Evolutionary conservation across 495 filamentous ascomycete genomes (phyloP), one percentile per base, ranked within the genome.

Genomic region (Achaetomiella virescens): DNA sequence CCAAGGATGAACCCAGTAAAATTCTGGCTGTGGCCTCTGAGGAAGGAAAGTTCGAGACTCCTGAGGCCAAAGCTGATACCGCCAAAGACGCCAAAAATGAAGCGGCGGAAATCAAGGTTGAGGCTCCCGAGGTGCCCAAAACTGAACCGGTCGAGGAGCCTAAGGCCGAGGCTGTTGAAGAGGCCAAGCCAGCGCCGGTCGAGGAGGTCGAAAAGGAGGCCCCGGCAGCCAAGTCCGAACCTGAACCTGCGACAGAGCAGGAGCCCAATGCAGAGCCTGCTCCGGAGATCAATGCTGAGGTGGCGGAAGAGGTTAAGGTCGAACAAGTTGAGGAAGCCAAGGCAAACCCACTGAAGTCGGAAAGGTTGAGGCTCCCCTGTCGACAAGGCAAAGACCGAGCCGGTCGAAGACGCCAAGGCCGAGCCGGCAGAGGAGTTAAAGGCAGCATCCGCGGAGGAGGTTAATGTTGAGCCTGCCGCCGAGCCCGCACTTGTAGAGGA

Each of bases 51-150:
- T 27, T 21, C n/a, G 25, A 25, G 10, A n/a, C n/a, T n/a, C n/a
- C n/a, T n/a, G n/a, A n/a, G n/a, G n/a, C n/a, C n/a, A n/a, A n/a
- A n/a, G 20, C 14, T 4, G 18, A 11, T 22, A 38, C 15, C 33
- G 51, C 9, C 9, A 9, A 56, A 15, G 48, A 55, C 8, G 46
- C 42, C 17, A 58, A 50, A 31, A 17, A 50, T 20, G 61, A 54
- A 45, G 58, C 54, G 27, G 69, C 68, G 7, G 69, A 69, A 55
- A 62, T 55, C 43, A 66, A 67, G 35, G 66, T 45, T 42, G 17
- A 56, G 25, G 20, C 27, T 11, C 47, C 37, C 9, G 52, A 57
- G 40, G 44, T 52, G 2, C 11, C 50, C n/a, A 35, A 48, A 20
- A 47, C 49, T 17, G 54, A 63, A 22, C 17, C 33, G 12, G 41